These are phyloP conservation scores for Alternaria incomplexa DNA, from an alignment of 2,329 filamentous ascomycete genomes.

Conservation along the genomic window DNA sequence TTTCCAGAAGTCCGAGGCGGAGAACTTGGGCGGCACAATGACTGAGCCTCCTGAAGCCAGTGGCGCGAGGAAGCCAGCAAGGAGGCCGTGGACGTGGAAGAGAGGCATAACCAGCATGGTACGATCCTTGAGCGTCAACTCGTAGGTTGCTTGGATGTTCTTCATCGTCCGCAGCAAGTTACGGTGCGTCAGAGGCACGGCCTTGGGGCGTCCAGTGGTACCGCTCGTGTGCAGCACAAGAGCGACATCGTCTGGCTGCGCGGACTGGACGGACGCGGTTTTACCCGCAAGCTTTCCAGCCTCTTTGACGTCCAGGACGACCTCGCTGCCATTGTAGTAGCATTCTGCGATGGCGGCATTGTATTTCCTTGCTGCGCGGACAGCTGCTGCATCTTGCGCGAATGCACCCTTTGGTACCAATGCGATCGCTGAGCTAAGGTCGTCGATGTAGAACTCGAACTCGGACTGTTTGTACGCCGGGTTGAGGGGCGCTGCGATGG, in stretches of 20 bases:
- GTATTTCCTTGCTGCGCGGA: constrained; percentile 79
- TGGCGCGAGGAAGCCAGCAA: constrained; percentile 81
- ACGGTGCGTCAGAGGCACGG: constrained; percentile 77
- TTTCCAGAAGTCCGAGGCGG: constrained; percentile 80
- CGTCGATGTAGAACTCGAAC: constrained; percentile 91
- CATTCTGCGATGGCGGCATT: constrained; percentile 85
- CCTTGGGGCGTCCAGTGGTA: constrained; percentile 84
- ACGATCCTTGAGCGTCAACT: constrained; percentile 72
- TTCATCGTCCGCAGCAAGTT: constrained; percentile 84
- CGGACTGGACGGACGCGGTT: constrained; percentile 56
- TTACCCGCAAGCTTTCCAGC: constrained; percentile 67
- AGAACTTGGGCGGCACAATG: constrained; percentile 80
- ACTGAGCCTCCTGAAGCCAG: constrained; percentile 78
- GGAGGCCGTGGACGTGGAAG: constrained; percentile 88
- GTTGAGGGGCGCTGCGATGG: constrained; percentile 84
- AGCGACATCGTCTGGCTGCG: constrained; percentile 79
- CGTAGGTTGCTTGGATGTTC: constrained; percentile 81
- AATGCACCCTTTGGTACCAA: constrained; percentile 77
- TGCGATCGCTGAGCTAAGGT: constrained; percentile 79
- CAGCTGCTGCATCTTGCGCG: constrained; percentile 70
- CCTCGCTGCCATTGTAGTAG: constrained; percentile 75
- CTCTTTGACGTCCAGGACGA: constrained; percentile 80
- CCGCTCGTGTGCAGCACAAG: constrained; percentile 84
- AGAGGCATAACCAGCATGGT: constrained; percentile 90
- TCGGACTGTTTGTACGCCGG: constrained; percentile 87